Conservation (phyloP, 352 stramenopile genomes). For the Peronospora destructor region DNA sequence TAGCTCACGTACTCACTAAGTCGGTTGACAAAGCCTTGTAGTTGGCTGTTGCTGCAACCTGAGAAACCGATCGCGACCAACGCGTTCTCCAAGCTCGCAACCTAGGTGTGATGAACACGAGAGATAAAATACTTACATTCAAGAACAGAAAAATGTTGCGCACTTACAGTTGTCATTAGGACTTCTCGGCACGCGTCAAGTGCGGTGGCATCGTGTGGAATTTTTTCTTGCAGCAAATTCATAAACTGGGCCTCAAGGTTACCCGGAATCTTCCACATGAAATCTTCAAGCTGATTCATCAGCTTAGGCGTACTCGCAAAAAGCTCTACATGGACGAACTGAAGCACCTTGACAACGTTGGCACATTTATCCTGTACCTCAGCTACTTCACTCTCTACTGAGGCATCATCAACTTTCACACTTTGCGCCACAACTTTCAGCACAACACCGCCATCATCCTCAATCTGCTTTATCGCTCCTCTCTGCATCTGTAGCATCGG, state of each 20-base stretch:
- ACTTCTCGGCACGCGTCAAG: conserved; percentile 46
- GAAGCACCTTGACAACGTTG: conserved; percentile 43
- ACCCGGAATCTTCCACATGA: conserved; percentile 67
- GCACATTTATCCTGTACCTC: conserved; percentile 33
- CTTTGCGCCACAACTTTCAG: conserved; percentile 22
- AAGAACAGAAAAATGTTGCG: background rate
- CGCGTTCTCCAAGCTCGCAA: conserved; percentile 43
- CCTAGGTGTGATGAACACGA: conserved; percentile 19
- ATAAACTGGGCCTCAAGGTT: conserved; percentile 65
- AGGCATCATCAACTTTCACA: conserved; percentile 1
- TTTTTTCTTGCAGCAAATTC: conserved; percentile 55
- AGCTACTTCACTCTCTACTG: conserved; percentile 18
- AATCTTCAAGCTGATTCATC: conserved; percentile 44
- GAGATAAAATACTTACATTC: background rate
- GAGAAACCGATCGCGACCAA: conserved; percentile 43
- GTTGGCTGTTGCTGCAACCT: conserved; percentile 43
- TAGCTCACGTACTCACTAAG: conserved; percentile 48
- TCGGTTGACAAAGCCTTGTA: conserved; percentile 50
- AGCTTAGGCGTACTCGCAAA: conserved; percentile 36
- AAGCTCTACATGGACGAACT: conserved; percentile 50
- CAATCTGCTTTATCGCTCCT: conserved; percentile 20
- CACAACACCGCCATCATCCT: conserved; percentile 16
- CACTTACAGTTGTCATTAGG: conserved; percentile 32
- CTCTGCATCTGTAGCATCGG: conserved; percentile 32
- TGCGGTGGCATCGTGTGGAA: conserved; percentile 49